Percentiles rank a stretch among this genome's conserved stretches.
phyloP scores from a whole-genome alignment of 169 alveolate genomes.

The Pseudocohnilembus persalinus region DNA sequence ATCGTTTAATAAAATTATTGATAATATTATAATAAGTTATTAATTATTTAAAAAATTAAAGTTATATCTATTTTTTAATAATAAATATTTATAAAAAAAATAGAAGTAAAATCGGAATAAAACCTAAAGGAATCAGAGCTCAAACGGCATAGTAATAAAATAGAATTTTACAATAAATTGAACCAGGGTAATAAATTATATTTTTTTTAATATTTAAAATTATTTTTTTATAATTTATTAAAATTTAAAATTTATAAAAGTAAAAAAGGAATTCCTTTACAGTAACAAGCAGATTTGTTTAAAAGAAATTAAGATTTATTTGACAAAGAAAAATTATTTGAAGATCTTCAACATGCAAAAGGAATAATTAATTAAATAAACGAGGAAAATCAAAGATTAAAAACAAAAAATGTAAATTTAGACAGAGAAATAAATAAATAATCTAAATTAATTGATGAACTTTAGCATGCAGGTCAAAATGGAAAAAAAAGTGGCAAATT shows the following conservation, averaged over 20 bases:
- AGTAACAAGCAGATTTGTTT: neutral
- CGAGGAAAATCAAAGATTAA: neutral
- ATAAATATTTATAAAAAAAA: no score
- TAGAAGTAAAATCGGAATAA: no score
- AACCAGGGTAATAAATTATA: neutral
- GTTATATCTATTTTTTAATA: no score
- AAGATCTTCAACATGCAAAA: neutral
- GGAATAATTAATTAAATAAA: neutral
- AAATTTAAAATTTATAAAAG: no score
- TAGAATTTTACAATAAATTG: neutral
- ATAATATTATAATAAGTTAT: no score
- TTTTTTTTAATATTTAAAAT: no score
- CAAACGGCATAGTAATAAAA: neutral
- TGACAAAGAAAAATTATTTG: neutral
- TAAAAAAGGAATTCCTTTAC: neutral
- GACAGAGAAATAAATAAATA: neutral
- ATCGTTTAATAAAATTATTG: no score
- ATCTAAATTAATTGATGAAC: neutral
- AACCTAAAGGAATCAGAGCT: neutral
- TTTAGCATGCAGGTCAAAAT: neutral
- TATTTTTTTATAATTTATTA: no score
- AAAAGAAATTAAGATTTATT: neutral
- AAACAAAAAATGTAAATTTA: neutral
- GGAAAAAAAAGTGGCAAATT: neutral
- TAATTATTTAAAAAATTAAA: no score